These are phyloP conservation scores for Phytophthora pseudosyringae DNA, from an alignment of 352 stramenopile species.

Conservation along the genomic window DNA sequence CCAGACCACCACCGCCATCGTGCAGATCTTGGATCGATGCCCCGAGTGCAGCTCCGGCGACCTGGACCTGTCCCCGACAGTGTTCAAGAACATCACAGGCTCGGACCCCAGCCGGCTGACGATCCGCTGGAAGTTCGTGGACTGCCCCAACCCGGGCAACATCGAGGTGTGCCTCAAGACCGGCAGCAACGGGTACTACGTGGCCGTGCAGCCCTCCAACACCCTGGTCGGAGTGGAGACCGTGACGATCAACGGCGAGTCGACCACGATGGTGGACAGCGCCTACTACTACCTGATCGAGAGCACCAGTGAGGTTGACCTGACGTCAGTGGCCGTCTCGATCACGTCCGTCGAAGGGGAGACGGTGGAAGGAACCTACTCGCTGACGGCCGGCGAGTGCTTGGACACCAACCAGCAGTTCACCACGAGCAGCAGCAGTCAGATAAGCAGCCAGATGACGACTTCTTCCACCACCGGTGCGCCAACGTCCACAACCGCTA, in stretches of 20 bases:
- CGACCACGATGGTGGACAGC: constrained; percentile 63
- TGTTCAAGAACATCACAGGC: constrained; percentile 71
- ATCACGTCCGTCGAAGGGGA: constrained; percentile 62
- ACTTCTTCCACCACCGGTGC: constrained; percentile 13
- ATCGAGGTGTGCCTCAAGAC: constrained; percentile 72
- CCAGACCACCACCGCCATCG: constrained; percentile 45
- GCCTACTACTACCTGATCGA: constrained; percentile 68
- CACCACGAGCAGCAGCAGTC: constrained; percentile 28
- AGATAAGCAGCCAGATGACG: constrained; percentile 23
- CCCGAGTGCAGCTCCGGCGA: constrained; percentile 70
- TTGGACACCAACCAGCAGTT: constrained; percentile 54
- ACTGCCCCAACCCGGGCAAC: constrained; percentile 52
- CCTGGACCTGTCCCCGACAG: constrained; percentile 67
- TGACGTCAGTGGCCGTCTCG: constrained; percentile 42
- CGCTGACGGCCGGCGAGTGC: constrained; percentile 51
- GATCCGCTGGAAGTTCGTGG: constrained; percentile 67
- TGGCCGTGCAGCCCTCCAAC: constrained; percentile 66
- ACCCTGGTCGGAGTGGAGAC: constrained; percentile 46
- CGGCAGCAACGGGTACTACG: constrained; percentile 62
- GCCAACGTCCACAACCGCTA: constrained; percentile 16
- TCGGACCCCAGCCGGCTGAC: constrained; percentile 51
- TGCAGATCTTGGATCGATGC: constrained; percentile 73
- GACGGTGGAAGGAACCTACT: constrained; percentile 55
- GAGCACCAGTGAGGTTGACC: constrained; percentile 36
- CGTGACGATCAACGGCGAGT: constrained; percentile 60